Base-by-base conservation (phyloP, 2,329 filamentous ascomycete species). In the Colletotrichum plurivorum region DNA sequence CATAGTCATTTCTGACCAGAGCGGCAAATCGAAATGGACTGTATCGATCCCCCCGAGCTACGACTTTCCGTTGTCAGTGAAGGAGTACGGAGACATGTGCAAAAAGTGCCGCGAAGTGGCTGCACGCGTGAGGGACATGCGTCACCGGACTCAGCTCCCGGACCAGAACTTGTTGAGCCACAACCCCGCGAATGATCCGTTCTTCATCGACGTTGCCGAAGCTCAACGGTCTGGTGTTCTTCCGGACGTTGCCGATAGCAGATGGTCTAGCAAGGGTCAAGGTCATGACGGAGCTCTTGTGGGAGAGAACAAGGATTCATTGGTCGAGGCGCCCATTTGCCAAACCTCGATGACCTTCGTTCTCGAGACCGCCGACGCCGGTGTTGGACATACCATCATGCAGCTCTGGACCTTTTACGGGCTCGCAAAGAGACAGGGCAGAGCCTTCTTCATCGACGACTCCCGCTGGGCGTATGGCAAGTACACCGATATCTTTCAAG, bases 381-480 rank as follows among this genome's bases (percentile, higher is more conserved):
- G 94, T 3, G 84, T 97, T 10, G 94, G 94, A 6, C 90, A 89
- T 72, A 90, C 92, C 1, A 80, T 97, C 68, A 90, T 97, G 87
- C 87, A 91, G 75, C 77, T 97, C 64, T 97, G 94, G 94, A 92
- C 92, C 74, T 91, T 93, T 27, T 97, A 96, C 76, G 93, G 93
- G 4, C 81, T 97, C 62, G 93, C 94, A 2, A 85, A 91, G 76
- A 87, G 90, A 68, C 92, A 97, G 77, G 88, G 88, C 15, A 85
- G 94, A 25, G 85, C 89, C 1, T 97, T 97, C 79, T 97, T 97
- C 81, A 84, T 97, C 71, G 93, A 97, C 74, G 94, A 97, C 79
- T 89, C 92, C 7, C 87, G 91, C 72, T 97, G 94, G 91, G 90
- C 92, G 1, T 96, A 96, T 74, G 94, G 94, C 10, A 85, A 86